phyloP scores from a whole-genome alignment of 2,329 filamentous ascomycete genomes.

The Apiospora rasikravindrae region DNA sequence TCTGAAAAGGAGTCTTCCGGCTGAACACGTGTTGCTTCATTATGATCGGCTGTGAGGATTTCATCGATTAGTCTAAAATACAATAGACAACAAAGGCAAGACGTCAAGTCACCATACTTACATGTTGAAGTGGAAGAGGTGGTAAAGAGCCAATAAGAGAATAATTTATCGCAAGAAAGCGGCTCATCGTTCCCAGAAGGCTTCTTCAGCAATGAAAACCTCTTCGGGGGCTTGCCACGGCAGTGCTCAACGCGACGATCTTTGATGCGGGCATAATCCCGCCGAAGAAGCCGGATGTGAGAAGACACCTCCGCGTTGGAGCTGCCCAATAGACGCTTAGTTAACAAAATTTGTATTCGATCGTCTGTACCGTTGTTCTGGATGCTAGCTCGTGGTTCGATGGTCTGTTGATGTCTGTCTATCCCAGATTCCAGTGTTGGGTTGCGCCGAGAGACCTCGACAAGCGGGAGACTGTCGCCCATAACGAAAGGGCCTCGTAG shows the following conservation, averaged over 20 bases:
- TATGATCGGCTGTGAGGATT: not conserved
- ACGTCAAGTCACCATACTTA: not conserved
- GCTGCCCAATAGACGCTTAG: not conserved
- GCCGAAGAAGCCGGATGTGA: not conserved
- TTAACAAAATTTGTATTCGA: not conserved
- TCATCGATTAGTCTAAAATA: not conserved
- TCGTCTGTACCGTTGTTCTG: not conserved
- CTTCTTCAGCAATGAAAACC: too few species aligned
- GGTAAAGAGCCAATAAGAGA: not conserved
- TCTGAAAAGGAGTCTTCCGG: not conserved
- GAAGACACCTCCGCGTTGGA: not conserved
- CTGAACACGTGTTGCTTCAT: not conserved
- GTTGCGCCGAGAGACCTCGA: not conserved
- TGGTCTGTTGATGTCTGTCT: not conserved
- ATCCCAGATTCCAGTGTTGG: not conserved
- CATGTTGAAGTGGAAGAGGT: not conserved
- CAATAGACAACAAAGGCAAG: not conserved
- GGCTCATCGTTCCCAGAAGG: too few species aligned
- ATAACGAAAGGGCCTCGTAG: too few species aligned
- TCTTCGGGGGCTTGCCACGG: not conserved
- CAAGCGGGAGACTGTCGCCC: not conserved
- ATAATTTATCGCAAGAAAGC: not conserved
- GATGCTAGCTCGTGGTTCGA: not conserved
- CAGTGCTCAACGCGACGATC: not conserved
- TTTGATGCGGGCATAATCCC: not conserved